Conservation (phyloP, 495 filamentous ascomycete genomes). For the Terfezia boudieri region DNA sequence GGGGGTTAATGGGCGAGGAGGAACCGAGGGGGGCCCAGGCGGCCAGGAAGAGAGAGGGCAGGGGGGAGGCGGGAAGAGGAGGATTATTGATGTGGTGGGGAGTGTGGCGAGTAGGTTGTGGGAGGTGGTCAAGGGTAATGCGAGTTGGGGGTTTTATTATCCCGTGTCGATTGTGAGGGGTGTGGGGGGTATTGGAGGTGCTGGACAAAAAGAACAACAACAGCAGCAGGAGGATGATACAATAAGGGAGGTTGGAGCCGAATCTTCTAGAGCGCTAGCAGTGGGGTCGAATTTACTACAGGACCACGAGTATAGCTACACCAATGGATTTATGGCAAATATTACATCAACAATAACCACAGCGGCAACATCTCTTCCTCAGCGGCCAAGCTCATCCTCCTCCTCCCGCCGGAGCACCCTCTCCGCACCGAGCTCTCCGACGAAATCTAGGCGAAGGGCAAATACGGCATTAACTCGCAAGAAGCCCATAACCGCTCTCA, state of each 20-base stretch:
- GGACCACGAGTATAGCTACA: not conserved
- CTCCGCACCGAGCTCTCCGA: not conserved
- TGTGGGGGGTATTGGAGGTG: not conserved
- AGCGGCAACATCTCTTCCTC: not conserved
- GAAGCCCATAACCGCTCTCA: not conserved
- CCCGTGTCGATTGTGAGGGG: not conserved
- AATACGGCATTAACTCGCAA: not conserved
- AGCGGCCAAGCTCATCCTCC: not conserved
- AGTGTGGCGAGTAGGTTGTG: slow-evolving; percentile 17
- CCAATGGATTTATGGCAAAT: not conserved
- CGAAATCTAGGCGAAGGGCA: not conserved
- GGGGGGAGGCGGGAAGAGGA: slow-evolving; percentile 8
- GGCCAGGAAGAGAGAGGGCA: not conserved
- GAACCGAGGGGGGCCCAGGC: not conserved
- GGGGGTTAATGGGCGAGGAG: not conserved
- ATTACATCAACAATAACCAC: not conserved
- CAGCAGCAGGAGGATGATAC: not conserved
- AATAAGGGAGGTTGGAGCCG: not conserved
- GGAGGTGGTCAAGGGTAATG: slow-evolving; percentile 6
- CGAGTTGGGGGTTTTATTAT: not conserved
- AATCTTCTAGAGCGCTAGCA: not conserved
- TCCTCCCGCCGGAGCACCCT: not conserved
- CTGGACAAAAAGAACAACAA: not conserved
- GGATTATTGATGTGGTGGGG: slow-evolving; percentile 19
- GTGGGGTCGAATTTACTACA: no score